These are phyloP conservation scores for Rhizopus sp. DNA, from an alignment of 371 early-diverging fungal genomes.

Conservation along the genomic window DNA sequence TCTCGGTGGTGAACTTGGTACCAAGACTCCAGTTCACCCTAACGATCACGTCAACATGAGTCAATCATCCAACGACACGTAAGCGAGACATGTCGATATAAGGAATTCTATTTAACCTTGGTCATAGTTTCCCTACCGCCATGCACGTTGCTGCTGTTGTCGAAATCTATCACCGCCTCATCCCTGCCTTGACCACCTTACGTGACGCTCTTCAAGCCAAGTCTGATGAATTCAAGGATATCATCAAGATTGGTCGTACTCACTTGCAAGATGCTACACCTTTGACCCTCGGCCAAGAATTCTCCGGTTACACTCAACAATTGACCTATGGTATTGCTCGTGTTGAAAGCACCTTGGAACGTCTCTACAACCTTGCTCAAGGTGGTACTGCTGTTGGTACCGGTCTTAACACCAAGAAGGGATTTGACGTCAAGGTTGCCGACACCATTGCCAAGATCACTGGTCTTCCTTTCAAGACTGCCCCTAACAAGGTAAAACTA, in stretches of 20 bases:
- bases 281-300: conserved; percentile 89
- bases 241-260: conserved; percentile 90
- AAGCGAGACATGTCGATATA: conserved; percentile 8
- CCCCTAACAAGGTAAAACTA: conserved; percentile 74
- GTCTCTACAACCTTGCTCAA: conserved; percentile 77
- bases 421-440: conserved; percentile 80
- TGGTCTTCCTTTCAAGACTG: conserved; percentile 76
- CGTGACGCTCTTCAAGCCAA: conserved; percentile 68
- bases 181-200: conserved; percentile 72
- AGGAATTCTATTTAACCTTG: not conserved
- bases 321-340: conserved; percentile 76
- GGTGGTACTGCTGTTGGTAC: conserved; percentile 95
- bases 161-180: conserved; percentile 67
- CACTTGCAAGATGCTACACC: conserved; percentile 90
- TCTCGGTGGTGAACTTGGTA: conserved; percentile 80
- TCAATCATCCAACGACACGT: conserved; percentile 90
- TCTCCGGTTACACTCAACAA: conserved; percentile 85
- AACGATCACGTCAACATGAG: conserved; percentile 92
- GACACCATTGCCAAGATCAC: conserved; percentile 72
- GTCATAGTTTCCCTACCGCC: conserved; percentile 79
- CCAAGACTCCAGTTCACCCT: conserved; percentile 84
- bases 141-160: conserved; percentile 88
- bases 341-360: conserved; percentile 68
- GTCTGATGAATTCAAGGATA: conserved; percentile 65
- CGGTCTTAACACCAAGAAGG: conserved; percentile 80